These are phyloP conservation scores for Chlamydomonas schloesseri DNA, from an alignment of 139 green algal species.

Conservation along the genomic window DNA sequence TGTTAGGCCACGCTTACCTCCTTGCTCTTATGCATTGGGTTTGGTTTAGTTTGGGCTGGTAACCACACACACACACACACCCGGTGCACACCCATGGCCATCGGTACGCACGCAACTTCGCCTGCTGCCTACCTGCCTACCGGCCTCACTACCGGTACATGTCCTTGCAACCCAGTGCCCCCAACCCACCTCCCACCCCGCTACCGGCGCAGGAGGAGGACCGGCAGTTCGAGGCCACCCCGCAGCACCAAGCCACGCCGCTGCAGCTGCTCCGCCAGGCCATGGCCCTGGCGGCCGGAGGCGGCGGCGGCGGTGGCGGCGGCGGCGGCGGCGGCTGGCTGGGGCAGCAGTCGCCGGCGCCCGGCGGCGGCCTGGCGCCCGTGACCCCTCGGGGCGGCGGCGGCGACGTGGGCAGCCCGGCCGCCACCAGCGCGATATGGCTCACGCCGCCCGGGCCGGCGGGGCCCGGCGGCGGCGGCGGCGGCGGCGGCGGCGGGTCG, in stretches of 20 bases:
- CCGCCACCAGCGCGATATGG: background rate
- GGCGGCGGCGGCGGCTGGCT: background rate
- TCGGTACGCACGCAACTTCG: no score
- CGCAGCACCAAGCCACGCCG: conserved; percentile 35
- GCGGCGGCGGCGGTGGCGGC: background rate
- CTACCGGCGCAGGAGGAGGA: conserved; percentile 24
- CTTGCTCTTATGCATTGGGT: no score
- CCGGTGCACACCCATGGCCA: no score
- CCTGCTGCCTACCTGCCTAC: no score
- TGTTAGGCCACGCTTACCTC: no score
- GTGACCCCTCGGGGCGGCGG: background rate
- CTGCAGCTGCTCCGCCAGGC: conserved; percentile 44
- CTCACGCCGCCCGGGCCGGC: background rate
- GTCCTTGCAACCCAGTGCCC: no score
- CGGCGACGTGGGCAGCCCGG: background rate
- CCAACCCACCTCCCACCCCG: background rate
- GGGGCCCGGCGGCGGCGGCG: background rate
- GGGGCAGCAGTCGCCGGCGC: background rate
- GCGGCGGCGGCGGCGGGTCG: no score
- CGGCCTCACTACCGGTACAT: no score
- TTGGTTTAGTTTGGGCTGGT: no score
- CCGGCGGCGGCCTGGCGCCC: no score
- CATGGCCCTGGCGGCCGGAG: background rate
- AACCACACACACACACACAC: no score
- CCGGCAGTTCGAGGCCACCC: conserved; percentile 29